These are phyloP conservation scores for Cordyceps farinosa DNA, from an alignment of 2,329 filamentous ascomycete genomes.

Conservation along the genomic window DNA sequence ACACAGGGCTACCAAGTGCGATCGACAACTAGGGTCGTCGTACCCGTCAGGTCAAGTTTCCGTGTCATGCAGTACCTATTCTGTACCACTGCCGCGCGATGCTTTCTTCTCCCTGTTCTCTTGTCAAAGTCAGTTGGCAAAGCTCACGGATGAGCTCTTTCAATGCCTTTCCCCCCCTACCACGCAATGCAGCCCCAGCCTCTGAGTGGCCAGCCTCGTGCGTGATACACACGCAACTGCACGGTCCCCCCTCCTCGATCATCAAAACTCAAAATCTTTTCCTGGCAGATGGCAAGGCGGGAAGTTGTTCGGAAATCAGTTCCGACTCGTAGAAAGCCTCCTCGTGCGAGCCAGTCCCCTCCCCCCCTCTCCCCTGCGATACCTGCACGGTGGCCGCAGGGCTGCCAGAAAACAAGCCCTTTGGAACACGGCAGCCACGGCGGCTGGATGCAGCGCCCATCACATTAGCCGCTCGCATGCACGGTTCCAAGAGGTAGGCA, in stretches of 20 bases:
- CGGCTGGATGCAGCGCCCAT: background rate
- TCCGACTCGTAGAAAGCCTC: background rate
- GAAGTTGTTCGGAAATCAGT: too few species aligned
- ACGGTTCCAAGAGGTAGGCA: background rate
- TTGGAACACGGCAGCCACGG: background rate
- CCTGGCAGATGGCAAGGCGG: too few species aligned
- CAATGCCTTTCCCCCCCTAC: too few species aligned
- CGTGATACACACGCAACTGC: background rate
- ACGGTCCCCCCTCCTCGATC: background rate
- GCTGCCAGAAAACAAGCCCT: background rate
- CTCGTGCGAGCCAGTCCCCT: background rate
- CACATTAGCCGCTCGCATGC: slow-evolving; percentile 9
- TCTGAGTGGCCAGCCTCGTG: background rate
- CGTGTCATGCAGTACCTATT: background rate
- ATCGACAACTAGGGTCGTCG: background rate
- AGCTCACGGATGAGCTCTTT: too few species aligned
- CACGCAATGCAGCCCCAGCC: too few species aligned
- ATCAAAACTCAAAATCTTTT: background rate
- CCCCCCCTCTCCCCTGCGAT: too few species aligned
- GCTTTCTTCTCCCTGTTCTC: too few species aligned
- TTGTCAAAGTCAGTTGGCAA: background rate
- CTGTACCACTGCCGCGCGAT: background rate
- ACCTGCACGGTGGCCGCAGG: background rate
- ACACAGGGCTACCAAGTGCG: background rate
- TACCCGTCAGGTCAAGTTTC: background rate